These are phyloP conservation scores for Oryza glumipatula DNA, from an alignment of 176 grass and related monocot genomes.

Conservation along the genomic window DNA sequence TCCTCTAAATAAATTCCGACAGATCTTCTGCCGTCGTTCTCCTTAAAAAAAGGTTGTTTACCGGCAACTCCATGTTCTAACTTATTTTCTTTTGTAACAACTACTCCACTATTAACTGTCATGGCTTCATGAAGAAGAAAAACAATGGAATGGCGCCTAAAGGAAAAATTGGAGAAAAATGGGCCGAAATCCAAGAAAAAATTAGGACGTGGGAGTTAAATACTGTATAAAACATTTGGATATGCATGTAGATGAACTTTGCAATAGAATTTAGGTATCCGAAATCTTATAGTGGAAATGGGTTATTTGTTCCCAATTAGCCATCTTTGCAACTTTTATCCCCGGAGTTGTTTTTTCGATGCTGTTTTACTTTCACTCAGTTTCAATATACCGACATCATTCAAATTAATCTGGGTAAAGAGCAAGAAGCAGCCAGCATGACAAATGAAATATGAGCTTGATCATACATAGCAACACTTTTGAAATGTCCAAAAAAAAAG, in stretches of 20 bases:
- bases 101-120: background rate
- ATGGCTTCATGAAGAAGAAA: background rate
- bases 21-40: too few species aligned
- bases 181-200: background rate
- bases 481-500: background rate
- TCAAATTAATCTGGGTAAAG: background rate
- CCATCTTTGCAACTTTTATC: too few species aligned
- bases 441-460: background rate
- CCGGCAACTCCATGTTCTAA: background rate
- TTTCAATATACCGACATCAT: background rate
- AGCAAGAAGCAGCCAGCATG: background rate
- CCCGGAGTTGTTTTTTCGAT: background rate
- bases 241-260: too few species aligned
- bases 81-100: background rate
- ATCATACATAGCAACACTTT: background rate
- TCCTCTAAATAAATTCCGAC: too few species aligned
- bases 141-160: background rate
- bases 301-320: too few species aligned
- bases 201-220: background rate
- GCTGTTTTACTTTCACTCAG: background rate
- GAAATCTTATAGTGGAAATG: too few species aligned
- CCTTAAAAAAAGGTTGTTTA: too few species aligned
- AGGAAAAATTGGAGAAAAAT: background rate
- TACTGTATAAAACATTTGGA: too few species aligned
- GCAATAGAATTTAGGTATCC: too few species aligned